A percentile compares a stretch with the other conserved stretches of the same genome.
phyloP scores from a whole-genome alignment of 768 basidiomycete genomes.

The Leccinum incarnatum region DNA sequence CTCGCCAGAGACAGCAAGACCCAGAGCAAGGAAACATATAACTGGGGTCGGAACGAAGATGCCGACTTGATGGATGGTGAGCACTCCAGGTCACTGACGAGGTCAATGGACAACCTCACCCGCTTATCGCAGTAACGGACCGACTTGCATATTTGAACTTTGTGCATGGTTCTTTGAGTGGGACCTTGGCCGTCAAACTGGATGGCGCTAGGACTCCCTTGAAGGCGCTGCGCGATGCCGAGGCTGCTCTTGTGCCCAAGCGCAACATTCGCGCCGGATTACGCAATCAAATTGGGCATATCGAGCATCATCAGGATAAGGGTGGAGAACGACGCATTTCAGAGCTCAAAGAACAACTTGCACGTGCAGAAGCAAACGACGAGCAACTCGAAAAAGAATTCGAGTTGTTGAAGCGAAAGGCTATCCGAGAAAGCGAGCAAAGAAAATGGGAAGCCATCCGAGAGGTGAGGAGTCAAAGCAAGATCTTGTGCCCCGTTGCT shows the following conservation, averaged over 20 bases:
- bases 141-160: conserved; percentile 81
- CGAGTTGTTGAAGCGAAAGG: conserved; percentile 72
- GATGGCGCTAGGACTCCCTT: conserved; percentile 62
- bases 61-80: conserved; percentile 76
- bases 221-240: conserved; percentile 73
- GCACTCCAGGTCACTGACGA: conserved; percentile 9
- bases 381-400: conserved; percentile 66
- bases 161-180: conserved; percentile 65
- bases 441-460: conserved; percentile 78
- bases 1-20: conserved; percentile 63
- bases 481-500: not conserved
- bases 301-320: conserved; percentile 67
- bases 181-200: conserved; percentile 57
- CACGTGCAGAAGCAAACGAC: conserved; percentile 62
- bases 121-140: conserved; percentile 61
- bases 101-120: not conserved
- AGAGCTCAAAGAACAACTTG: conserved; percentile 70
- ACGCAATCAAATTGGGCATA: conserved; percentile 55
- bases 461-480: conserved; percentile 49
- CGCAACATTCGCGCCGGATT: conserved; percentile 58
- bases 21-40: conserved; percentile 82
- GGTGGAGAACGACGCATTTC: conserved; percentile 63
- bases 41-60: conserved; percentile 73
- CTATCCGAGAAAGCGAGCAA: conserved; percentile 68
- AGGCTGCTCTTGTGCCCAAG: conserved; percentile 56